Conservation (phyloP, 2,329 filamentous ascomycete genomes). For the Aspergillus calidoustus region DNA sequence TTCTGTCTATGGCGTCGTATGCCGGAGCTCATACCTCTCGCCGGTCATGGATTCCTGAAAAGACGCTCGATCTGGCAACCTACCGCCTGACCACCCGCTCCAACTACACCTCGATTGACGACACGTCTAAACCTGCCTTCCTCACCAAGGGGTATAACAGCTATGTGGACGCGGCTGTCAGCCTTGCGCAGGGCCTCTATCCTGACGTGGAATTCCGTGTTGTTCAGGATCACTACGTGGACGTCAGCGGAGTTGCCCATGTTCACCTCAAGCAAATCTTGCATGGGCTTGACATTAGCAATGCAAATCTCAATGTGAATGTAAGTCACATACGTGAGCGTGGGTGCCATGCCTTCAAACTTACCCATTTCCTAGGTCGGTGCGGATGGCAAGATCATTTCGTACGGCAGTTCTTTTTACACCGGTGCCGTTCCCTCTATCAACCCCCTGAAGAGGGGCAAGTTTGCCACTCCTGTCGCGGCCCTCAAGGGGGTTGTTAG, state of each 20-base stretch:
- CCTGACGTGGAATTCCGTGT: conserved; percentile 18
- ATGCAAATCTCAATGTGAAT: conserved; percentile 26
- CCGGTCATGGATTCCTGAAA: too few species aligned
- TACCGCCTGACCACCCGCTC: too few species aligned
- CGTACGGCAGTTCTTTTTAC: conserved; percentile 24
- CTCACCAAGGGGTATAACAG: not conserved
- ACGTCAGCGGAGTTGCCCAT: conserved; percentile 22
- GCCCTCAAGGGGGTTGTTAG: conserved; percentile 13
- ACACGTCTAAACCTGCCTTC: not conserved
- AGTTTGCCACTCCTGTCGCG: conserved; percentile 11
- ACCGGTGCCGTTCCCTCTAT: conserved; percentile 12
- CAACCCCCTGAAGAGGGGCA: conserved; percentile 2
- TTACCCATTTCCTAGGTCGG: conserved; percentile 14
- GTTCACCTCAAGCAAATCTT: conserved; percentile 22
- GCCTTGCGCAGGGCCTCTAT: conserved; percentile 10
- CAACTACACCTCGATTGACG: not conserved
- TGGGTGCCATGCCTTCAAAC: too few species aligned
- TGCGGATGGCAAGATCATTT: conserved; percentile 22
- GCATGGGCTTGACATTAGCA: conserved; percentile 23
- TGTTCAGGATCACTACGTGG: conserved; percentile 22
- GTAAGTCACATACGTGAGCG: conserved; percentile 4
- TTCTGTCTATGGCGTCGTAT: too few species aligned
- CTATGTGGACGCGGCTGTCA: conserved; percentile 16
- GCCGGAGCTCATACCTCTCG: too few species aligned
- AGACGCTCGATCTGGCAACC: too few species aligned